Evolutionary conservation across 257 asterid genomes (phyloP), one percentile per base, ranked within the genome.

Genomic region (Gynochthodes officinalis): DNA sequence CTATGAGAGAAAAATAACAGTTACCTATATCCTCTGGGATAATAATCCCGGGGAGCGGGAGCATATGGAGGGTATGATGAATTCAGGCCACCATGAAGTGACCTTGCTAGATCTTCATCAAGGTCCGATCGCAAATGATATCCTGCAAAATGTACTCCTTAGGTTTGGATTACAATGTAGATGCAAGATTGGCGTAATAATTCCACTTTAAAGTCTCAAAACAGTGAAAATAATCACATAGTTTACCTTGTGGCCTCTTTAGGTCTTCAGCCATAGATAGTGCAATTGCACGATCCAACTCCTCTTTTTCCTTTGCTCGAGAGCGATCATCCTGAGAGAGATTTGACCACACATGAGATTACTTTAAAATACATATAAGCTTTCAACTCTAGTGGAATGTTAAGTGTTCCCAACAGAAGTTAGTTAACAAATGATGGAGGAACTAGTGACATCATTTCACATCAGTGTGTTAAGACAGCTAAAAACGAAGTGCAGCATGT

Each of bases 201-300:
- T 48, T 48, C 57, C 14, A 12, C 18, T n/a, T 57, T 12, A 21
- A 19, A 54, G 50, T 65, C 33, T 54, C 58, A 54, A 14, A 53
- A 65, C 1, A 9, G 23, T 4, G n/a, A 28, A 44, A 44, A 33
- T 18, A 40, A 39, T n/a, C 16, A 42, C 35, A 27, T 19, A 28
- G 53, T 62, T 49, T 73, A 89, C 92, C 97, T 61, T 72, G 83
- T 70, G 96, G 91, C 74, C 85, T 82, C 80, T 82, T 88, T 64
- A 84, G 77, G 82, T 86, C 93, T 76, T 92, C 99, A 33, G 90
- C 83, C 74, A 89, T 73, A 75, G 99, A 90, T 49, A 84, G 94
- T 32, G 95, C 94, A 77, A 87, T 86, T 54, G 98, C 98, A 59
- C 89, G 91, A 66, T 95, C 96, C 60, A 95, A 68, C 77, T 95